Conservation (phyloP, 306 rosid species). For the Lathyrus sativus region DNA sequence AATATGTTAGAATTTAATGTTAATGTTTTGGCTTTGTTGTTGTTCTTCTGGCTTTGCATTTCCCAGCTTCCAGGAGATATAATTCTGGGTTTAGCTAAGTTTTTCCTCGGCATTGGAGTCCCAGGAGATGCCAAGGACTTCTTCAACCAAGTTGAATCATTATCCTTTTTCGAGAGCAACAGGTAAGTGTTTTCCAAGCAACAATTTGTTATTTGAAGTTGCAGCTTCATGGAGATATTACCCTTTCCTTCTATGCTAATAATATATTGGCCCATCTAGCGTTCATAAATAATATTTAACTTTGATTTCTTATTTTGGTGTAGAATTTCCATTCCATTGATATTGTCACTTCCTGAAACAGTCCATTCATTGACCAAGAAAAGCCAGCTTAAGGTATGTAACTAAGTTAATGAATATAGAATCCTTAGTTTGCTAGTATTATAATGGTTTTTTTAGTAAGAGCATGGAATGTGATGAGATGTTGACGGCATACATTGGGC, state of each 20-base stretch:
- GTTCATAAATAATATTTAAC: conserved; percentile 23
- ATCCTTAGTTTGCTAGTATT: conserved; percentile 5
- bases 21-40: conserved; percentile 43
- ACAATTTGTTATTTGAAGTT: conserved; percentile 17
- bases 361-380: conserved; percentile 80
- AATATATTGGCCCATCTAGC: not conserved
- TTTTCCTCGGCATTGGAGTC: conserved; percentile 89
- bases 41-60: conserved; percentile 39
- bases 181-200: conserved; percentile 53
- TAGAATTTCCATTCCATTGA: conserved; percentile 82
- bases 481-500: not conserved
- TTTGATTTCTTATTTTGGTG: conserved; percentile 38
- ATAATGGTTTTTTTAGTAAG: conserved; percentile 2
- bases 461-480: conserved; percentile 22
- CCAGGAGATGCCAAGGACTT: conserved; percentile 92
- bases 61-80: conserved; percentile 77
- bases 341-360: conserved; percentile 79
- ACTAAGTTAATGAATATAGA: conserved; percentile 17
- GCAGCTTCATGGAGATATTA: conserved; percentile 15
- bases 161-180: conserved; percentile 78
- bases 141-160: conserved; percentile 83
- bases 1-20: conserved; percentile 18
- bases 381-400: conserved; percentile 78
- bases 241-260: conserved; percentile 16
- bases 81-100: conserved; percentile 88